Evolutionary conservation across 108 stramenopile genomes (phyloP).

Genomic region (Halocafeteria seosinensis): DNA sequence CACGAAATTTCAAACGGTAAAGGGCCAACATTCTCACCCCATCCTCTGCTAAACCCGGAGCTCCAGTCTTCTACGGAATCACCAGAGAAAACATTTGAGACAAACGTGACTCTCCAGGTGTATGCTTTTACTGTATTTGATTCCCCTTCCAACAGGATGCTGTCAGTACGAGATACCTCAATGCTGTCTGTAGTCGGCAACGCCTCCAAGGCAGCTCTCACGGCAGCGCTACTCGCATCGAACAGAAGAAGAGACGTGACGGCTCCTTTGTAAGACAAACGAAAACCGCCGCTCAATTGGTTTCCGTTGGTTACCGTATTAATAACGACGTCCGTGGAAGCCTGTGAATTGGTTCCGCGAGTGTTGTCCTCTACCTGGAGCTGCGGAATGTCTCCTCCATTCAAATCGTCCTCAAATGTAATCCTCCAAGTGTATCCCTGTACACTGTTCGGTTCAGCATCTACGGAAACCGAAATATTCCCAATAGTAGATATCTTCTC

Average conservation of each 20-base stretch:
- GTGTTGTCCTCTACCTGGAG: background rate
- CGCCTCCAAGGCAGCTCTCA: constrained; percentile 40
- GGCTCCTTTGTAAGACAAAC: constrained; percentile 27
- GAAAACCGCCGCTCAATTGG: constrained; percentile 41
- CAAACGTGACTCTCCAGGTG: too few relatives aligned
- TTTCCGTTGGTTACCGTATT: background rate
- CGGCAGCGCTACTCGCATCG: constrained; percentile 38
- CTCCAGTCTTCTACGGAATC: constrained; percentile 40
- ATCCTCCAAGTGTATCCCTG: constrained; percentile 21
- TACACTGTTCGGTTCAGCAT: background rate
- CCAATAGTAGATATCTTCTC: constrained; percentile 17
- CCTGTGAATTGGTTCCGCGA: background rate
- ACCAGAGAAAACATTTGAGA: constrained; percentile 35
- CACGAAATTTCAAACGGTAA: constrained; percentile 37
- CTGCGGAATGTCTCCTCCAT: background rate
- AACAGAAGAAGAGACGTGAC: constrained; percentile 20
- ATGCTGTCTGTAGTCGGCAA: constrained; percentile 26
- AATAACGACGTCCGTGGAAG: background rate
- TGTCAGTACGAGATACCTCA: too few relatives aligned
- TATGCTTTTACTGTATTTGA: too few relatives aligned
- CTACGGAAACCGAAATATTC: constrained; percentile 12
- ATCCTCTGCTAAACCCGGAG: constrained; percentile 53
- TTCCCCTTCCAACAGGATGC: too few relatives aligned
- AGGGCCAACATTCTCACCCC: constrained; percentile 61
- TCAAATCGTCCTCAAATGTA: constrained; percentile 20